Conservation (phyloP, 1,284 basidiomycete species). For the Thecaphora thlaspeos region DNA sequence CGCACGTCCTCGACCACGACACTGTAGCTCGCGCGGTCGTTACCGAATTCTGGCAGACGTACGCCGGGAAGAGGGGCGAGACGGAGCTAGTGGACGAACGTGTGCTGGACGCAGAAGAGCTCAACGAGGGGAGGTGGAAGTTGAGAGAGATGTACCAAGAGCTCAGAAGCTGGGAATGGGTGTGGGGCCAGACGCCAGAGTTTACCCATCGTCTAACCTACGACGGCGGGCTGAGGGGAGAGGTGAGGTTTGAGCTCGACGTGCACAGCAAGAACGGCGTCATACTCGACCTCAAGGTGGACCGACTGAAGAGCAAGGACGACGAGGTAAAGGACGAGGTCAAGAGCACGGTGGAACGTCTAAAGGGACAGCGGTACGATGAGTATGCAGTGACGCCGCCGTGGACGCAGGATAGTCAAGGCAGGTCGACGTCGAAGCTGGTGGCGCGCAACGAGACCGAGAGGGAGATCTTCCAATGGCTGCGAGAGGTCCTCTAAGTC, state of each 20-base stretch:
- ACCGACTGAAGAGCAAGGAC: slow-evolving; percentile 7
- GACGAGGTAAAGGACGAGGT: slow-evolving; percentile 19
- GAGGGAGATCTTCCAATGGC: slow-evolving; percentile 10
- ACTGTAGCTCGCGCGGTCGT: slow-evolving; percentile 73
- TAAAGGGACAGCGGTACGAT: slow-evolving; percentile 31
- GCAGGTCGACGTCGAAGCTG: neutral
- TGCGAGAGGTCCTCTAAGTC: slow-evolving; percentile 18
- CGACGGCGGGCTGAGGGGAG: slow-evolving; percentile 2
- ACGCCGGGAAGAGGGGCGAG: slow-evolving; percentile 50
- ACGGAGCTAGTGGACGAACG: slow-evolving; percentile 23
- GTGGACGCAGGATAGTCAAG: slow-evolving; percentile 8
- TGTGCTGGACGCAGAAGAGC: slow-evolving; percentile 1
- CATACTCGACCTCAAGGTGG: slow-evolving; percentile 24
- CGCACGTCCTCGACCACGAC: slow-evolving; percentile 65
- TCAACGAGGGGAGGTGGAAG: slow-evolving; percentile 15
- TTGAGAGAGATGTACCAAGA: slow-evolving; percentile 32
- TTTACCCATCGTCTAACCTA: slow-evolving; percentile 64
- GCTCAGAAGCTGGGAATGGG: slow-evolving; percentile 83
- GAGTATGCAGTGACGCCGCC: slow-evolving; percentile 30
- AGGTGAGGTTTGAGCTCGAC: slow-evolving; percentile 22
- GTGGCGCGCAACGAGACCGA: neutral
- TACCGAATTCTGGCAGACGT: slow-evolving; percentile 69
- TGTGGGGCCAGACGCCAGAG: slow-evolving; percentile 89
- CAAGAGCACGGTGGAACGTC: slow-evolving; percentile 1
- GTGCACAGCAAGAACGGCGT: slow-evolving; percentile 34